These are phyloP conservation scores for Psilocybe sp. DNA, from an alignment of 768 basidiomycete genomes.

Conservation along the genomic window DNA sequence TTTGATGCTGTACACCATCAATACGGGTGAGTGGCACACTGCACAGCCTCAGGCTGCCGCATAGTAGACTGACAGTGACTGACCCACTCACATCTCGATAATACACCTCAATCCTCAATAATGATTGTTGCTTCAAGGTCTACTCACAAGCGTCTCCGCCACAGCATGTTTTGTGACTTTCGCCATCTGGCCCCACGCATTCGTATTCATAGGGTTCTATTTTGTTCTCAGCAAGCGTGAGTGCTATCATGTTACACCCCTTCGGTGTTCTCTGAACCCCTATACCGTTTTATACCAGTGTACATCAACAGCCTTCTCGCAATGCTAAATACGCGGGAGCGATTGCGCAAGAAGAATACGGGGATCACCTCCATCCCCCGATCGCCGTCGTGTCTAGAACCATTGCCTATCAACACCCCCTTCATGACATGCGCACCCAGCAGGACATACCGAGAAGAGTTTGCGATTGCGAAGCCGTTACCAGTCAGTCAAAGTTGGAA, in stretches of 20 bases:
- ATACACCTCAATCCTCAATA: background rate
- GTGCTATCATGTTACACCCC: background rate
- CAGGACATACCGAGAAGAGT: conserved; percentile 1
- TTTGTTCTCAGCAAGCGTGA: conserved; percentile 24
- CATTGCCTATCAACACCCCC: conserved; percentile 12
- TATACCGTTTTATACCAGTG: conserved; percentile 12
- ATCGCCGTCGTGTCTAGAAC: conserved; percentile 20
- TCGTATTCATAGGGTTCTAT: conserved; percentile 25
- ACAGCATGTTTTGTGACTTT: conserved; percentile 26
- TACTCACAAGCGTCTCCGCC: conserved; percentile 23
- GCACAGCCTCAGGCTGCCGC: background rate
- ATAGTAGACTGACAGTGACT: too few species aligned
- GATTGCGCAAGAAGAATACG: conserved; percentile 19
- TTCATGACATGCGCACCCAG: background rate
- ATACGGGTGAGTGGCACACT: conserved; percentile 15
- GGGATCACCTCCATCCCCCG: conserved; percentile 20
- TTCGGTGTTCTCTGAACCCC: background rate
- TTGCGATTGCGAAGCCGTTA: conserved; percentile 7
- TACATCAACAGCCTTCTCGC: conserved; percentile 33
- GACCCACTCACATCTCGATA: background rate
- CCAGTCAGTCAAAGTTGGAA: conserved; percentile 4
- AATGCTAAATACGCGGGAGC: conserved; percentile 26
- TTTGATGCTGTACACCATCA: conserved; percentile 23
- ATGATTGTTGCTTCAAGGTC: conserved; percentile 6
- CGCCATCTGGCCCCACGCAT: conserved; percentile 24